Percentiles rank a stretch among this genome's conserved stretches.
Evolutionary conservation across 2,329 filamentous ascomycete species (phyloP).

Genomic region (Sordariomycetes sp.): DNA sequence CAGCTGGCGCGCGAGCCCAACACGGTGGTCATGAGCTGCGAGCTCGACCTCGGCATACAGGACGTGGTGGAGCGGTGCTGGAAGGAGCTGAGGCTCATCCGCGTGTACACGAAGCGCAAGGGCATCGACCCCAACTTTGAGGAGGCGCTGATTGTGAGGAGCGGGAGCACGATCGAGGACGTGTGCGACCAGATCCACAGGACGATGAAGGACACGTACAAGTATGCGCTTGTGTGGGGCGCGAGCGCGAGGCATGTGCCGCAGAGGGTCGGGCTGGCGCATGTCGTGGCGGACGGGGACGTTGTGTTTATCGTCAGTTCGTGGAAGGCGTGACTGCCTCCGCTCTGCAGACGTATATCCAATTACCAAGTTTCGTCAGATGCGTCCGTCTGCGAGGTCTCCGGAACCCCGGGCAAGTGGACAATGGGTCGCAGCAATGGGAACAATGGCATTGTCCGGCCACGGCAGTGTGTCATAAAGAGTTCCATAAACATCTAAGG

Average conservation of each 20-base stretch:
- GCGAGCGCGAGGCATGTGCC: conserved; percentile 91
- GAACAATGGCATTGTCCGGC: neutral
- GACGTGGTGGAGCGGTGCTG: conserved; percentile 94
- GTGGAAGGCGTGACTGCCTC: conserved; percentile 43
- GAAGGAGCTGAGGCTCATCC: conserved; percentile 81
- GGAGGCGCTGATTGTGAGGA: conserved; percentile 87
- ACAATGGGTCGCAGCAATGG: neutral
- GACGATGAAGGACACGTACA: conserved; percentile 95
- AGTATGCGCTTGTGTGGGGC: conserved; percentile 96
- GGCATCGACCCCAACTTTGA: conserved; percentile 79
- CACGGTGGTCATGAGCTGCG: conserved; percentile 95
- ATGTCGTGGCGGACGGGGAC: conserved; percentile 64
- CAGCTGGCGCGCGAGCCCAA: conserved; percentile 83
- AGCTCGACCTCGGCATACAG: conserved; percentile 83
- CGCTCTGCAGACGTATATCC: neutral
- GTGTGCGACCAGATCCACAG: conserved; percentile 94
- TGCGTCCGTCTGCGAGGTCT: neutral
- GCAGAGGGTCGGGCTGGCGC: conserved; percentile 79
- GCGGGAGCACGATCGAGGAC: conserved; percentile 84
- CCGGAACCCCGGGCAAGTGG: neutral
- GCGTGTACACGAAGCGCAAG: conserved; percentile 95
- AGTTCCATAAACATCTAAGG: conserved; percentile 1
- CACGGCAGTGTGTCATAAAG: neutral
- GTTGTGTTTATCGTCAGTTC: conserved; percentile 58
- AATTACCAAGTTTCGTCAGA: neutral